phyloP scores from a whole-genome alignment of 805 yeast species.

The Cyberlindnera meyerae region DNA sequence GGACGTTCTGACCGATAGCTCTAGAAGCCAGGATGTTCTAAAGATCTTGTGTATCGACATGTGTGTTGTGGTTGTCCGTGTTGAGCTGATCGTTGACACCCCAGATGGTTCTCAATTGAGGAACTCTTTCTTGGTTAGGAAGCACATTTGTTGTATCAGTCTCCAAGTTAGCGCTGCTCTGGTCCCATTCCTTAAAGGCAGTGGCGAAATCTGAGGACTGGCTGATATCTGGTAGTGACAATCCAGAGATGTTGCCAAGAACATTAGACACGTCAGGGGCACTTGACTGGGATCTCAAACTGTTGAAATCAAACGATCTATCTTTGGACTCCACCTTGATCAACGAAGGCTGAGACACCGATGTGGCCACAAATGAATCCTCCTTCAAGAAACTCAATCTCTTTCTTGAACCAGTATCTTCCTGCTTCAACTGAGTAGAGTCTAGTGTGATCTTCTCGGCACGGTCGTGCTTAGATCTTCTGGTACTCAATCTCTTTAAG shows the following conservation, averaged over 20 bases:
- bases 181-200: constrained; percentile 35
- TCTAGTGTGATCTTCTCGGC: constrained; percentile 11
- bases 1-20: constrained; percentile 12
- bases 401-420: constrained; percentile 5
- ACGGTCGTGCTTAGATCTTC: constrained; percentile 14
- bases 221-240: constrained; percentile 40
- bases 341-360: constrained; percentile 22
- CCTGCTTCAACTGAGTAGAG: constrained; percentile 3
- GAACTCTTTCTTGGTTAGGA: too few relatives aligned
- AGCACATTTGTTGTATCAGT: too few relatives aligned
- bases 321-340: constrained; percentile 20
- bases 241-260: constrained; percentile 8
- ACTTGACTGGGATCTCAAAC: not conserved
- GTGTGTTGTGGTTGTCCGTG: not conserved
- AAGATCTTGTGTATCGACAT: too few relatives aligned
- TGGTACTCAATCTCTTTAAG: constrained; percentile 18
- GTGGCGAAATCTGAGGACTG: constrained; percentile 44
- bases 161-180: too few relatives aligned
- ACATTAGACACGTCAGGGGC: constrained; percentile 1
- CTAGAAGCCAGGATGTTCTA: too few relatives aligned
- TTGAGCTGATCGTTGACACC: not conserved
- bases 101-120: not conserved
- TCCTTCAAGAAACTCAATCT: constrained; percentile 9
- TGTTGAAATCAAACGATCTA: constrained; percentile 14
- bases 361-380: constrained; percentile 22